Evolutionary conservation across 257 asterid species (phyloP).

Genomic region (Nicotiana obtusifolia): DNA sequence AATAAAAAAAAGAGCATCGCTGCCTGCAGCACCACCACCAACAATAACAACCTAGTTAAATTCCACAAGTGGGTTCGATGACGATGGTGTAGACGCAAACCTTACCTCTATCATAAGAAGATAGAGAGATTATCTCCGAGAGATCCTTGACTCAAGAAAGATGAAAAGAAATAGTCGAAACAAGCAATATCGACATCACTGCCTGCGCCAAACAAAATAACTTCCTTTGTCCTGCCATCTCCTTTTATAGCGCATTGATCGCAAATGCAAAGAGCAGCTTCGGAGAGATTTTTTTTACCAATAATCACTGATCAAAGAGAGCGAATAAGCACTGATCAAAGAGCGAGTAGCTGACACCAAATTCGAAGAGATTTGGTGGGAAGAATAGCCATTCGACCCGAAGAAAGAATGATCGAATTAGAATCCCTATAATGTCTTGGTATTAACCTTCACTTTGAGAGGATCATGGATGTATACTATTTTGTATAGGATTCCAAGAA

Average conservation of each 20-base stretch:
- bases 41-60: too few relatives aligned
- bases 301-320: neutral
- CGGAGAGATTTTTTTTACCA: neutral
- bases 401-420: neutral
- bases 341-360: neutral
- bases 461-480: constrained; percentile 16
- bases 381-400: neutral
- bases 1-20: too few relatives aligned
- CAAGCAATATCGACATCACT: too few relatives aligned
- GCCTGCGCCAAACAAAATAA: too few relatives aligned
- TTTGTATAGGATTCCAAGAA: constrained; percentile 53
- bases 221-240: too few relatives aligned
- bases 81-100: too few relatives aligned
- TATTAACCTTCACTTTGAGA: neutral
- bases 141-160: too few relatives aligned
- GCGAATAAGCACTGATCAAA: neutral
- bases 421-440: neutral
- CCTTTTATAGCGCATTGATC: neutral
- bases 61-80: too few relatives aligned
- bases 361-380: neutral
- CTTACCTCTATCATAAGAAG: too few relatives aligned
- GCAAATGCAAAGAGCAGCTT: neutral
- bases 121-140: too few relatives aligned
- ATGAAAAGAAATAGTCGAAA: too few relatives aligned
- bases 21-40: too few relatives aligned